Evolutionary conservation across 192 early-diverging fungal species (phyloP).

Genomic region (Backusella westeae): DNA sequence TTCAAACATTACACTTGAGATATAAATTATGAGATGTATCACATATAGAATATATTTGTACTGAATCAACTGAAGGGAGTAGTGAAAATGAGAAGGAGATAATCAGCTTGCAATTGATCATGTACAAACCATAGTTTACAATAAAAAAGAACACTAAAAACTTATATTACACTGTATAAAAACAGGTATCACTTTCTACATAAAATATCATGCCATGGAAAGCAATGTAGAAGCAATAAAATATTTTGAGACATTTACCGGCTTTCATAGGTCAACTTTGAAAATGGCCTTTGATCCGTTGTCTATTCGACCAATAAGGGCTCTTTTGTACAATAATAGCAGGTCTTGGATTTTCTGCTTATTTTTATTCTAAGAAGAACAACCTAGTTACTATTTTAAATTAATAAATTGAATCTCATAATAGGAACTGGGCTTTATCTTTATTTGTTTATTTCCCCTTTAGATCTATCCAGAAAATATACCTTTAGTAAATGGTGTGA

Average conservation of each 20-base stretch:
- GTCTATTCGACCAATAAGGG: not conserved
- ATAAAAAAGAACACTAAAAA: not conserved
- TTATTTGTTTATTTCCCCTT: not conserved
- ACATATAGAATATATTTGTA: not conserved
- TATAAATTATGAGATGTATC: not conserved
- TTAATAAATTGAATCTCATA: not conserved
- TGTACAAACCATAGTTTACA: too few relatives aligned
- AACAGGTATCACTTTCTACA: not conserved
- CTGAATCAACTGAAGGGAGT: too few relatives aligned
- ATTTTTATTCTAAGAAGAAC: not conserved
- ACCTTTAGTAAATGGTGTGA: not conserved
- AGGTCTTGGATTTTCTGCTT: not conserved
- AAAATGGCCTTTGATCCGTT: not conserved
- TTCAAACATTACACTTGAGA: not conserved
- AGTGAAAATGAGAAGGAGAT: too few relatives aligned
- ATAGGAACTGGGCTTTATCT: not conserved
- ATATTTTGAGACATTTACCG: not conserved
- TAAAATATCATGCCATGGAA: not conserved
- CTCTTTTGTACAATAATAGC: not conserved
- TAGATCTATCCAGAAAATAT: not conserved
- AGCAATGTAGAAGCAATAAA: not conserved
- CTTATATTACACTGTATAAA: not conserved
- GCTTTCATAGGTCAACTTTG: not conserved
- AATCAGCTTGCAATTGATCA: too few relatives aligned
- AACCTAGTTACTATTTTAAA: not conserved